A percentile compares a stretch with the other conserved stretches of the same genome.
phyloP scores from a whole-genome alignment of 2,329 filamentous ascomycete species.

The Penicillium griseofulvum region DNA sequence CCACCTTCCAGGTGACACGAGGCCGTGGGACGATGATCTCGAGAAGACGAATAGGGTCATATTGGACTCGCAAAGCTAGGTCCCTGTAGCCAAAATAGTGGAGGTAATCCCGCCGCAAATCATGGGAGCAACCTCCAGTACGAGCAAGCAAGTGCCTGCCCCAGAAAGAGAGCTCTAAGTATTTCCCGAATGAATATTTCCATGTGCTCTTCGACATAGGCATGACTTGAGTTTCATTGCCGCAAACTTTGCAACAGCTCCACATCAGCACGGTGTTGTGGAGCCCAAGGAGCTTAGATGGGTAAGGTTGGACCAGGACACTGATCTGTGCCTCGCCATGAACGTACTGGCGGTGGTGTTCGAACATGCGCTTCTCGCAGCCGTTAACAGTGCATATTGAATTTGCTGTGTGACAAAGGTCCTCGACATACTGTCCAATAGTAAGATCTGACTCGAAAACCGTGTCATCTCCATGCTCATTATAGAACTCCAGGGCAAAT shows the following conservation, averaged over 20 bases:
- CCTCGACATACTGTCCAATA: constrained; percentile 90
- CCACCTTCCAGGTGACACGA: constrained; percentile 95
- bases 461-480: constrained; percentile 71
- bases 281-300: constrained; percentile 62
- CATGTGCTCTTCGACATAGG: constrained; percentile 92
- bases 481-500: constrained; percentile 89
- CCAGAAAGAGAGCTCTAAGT: constrained; percentile 97
- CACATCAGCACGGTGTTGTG: constrained; percentile 89
- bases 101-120: constrained; percentile 87
- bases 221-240: constrained; percentile 82
- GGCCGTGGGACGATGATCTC: constrained; percentile 91
- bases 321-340: constrained; percentile 93
- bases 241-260: constrained; percentile 92
- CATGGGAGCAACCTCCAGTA: constrained; percentile 79
- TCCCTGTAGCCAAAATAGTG: constrained; percentile 89
- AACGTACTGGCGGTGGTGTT: constrained; percentile 95
- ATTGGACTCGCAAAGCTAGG: constrained; percentile 82
- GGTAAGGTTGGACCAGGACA: constrained; percentile 77
- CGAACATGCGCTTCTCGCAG: constrained; percentile 83
- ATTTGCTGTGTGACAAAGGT: constrained; percentile 73
- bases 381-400: constrained; percentile 77
- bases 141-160: constrained; percentile 73
- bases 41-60: constrained; percentile 86
- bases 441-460: constrained; percentile 83
- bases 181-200: constrained; percentile 99